Base-by-base conservation (phyloP, 305 asterid genomes). In the Fraxinus platypoda region DNA sequence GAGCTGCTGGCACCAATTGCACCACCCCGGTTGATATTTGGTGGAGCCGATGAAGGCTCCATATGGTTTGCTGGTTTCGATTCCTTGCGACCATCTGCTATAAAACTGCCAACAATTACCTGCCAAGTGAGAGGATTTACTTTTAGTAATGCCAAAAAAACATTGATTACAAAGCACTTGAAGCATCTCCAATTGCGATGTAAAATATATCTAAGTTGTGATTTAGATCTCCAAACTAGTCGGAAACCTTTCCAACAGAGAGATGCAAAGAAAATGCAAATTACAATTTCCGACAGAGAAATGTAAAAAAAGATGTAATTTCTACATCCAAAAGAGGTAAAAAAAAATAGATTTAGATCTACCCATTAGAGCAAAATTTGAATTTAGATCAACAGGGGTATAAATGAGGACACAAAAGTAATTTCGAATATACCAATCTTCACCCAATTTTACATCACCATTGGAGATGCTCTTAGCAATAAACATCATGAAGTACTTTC, bases 41-140 rank as follows among this genome's bases (percentile, higher is more conserved):
- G 77, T 12, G 88, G 87, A 73, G 83, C 88, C 2, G 88, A 84
- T 5, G 30, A 76, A 15, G 87, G 82, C 74, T 88, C 92, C 80
- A 80, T 68, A 41, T 87, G 80, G 82, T 86, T 86, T 59, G 81
- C 72, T 4, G 84, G 3, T 84, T 88, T 90, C 30, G 89, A 71
- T 76, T 88, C 91, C 80, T 89, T 87, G 23, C 79, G 86, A 43
- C 86, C 88, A 5, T 89, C 93, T 81, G 91, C 86, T 75, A 85
- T 38, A 31, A 90, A 90, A 86, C 94, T 90, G 80, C 91, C 91
- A 68, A 92, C 90, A n/a, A 91, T 83, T 15, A 90, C 92, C 95
- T 91, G 92, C 79, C 84, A 66, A 26, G 35, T 13, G n/a, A 23
- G 6, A 83, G 35, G 59, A 66, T 6, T 7, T 2, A 73, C 28